These are phyloP conservation scores for Petunia secreta DNA, from an alignment of 257 asterid species.

Conservation along the genomic window DNA sequence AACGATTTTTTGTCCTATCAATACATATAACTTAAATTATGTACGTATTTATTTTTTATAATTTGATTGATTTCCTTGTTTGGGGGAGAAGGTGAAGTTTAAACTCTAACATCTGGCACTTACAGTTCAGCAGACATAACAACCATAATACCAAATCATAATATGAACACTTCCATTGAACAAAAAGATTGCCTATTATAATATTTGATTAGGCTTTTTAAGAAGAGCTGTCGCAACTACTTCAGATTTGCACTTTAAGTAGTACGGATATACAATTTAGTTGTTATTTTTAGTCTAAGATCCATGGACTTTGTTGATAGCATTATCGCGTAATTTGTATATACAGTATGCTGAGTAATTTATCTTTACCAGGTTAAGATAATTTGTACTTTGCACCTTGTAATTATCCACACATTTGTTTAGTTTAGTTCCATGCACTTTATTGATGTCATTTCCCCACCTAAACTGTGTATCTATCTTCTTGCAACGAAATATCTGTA, in stretches of 20 bases:
- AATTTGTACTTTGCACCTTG: not conserved
- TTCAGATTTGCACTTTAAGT: not conserved
- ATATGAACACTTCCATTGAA: not conserved
- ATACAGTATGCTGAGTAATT: not conserved
- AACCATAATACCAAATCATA: constrained; percentile 4
- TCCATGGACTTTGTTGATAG: constrained; percentile 18
- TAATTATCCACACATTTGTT: not conserved
- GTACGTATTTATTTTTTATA: too few relatives aligned
- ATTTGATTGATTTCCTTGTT: not conserved
- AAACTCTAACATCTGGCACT: constrained; percentile 4
- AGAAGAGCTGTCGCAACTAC: constrained; percentile 4
- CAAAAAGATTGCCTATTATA: constrained; percentile 1
- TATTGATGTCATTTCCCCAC: too few relatives aligned
- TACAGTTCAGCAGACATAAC: not conserved
- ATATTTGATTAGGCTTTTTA: constrained; percentile 19
- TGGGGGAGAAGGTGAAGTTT: not conserved
- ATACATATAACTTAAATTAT: too few relatives aligned
- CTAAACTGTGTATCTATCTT: too few relatives aligned
- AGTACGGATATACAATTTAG: not conserved
- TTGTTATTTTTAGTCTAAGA: not conserved
- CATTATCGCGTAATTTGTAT: not conserved
- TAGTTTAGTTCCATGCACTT: too few relatives aligned
- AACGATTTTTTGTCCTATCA: too few relatives aligned
- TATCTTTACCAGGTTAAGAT: not conserved
- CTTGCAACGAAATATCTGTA: too few relatives aligned